Conservation (phyloP, 495 filamentous ascomycete genomes). For the Trichocladium uniseriatum region DNA sequence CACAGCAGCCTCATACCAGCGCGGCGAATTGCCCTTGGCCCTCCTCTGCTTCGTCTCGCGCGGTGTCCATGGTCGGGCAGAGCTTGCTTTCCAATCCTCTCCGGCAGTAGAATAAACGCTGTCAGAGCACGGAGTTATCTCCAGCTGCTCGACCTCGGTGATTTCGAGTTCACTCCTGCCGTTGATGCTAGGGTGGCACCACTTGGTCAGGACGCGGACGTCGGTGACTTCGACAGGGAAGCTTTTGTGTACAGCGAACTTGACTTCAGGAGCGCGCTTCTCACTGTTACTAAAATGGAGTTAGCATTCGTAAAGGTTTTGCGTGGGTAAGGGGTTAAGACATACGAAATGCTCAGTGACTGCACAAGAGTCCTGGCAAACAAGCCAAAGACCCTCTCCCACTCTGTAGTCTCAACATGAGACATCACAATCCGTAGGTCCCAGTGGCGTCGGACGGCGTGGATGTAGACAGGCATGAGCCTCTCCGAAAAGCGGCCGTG, state of each 20-base stretch:
- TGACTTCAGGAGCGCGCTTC: slow-evolving; percentile 15
- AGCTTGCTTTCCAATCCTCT: background rate
- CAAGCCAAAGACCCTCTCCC: slow-evolving; percentile 17
- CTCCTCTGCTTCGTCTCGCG: background rate
- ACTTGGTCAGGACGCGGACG: slow-evolving; percentile 28
- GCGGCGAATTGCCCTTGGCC: slow-evolving; percentile 11
- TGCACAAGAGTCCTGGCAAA: slow-evolving; percentile 27
- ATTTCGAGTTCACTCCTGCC: slow-evolving; percentile 28
- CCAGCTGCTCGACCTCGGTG: slow-evolving; percentile 33
- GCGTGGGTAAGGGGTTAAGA: background rate
- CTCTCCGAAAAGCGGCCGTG: background rate
- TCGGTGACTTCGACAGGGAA: slow-evolving; percentile 17
- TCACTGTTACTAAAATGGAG: background rate
- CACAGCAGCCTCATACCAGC: slow-evolving; percentile 38
- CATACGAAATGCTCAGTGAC: slow-evolving; percentile 32
- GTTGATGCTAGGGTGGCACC: slow-evolving; percentile 12
- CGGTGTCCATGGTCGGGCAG: background rate
- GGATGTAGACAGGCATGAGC: slow-evolving; percentile 24
- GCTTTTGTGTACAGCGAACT: slow-evolving; percentile 10
- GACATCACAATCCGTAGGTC: slow-evolving; percentile 31
- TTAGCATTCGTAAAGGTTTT: background rate
- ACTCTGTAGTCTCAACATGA: slow-evolving; percentile 11
- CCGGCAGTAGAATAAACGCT: background rate
- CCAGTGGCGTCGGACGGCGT: slow-evolving; percentile 34
- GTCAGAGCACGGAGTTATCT: slow-evolving; percentile 1